phyloP scores from a whole-genome alignment of 352 stramenopile species.

The Phytophthora tentaculata region DNA sequence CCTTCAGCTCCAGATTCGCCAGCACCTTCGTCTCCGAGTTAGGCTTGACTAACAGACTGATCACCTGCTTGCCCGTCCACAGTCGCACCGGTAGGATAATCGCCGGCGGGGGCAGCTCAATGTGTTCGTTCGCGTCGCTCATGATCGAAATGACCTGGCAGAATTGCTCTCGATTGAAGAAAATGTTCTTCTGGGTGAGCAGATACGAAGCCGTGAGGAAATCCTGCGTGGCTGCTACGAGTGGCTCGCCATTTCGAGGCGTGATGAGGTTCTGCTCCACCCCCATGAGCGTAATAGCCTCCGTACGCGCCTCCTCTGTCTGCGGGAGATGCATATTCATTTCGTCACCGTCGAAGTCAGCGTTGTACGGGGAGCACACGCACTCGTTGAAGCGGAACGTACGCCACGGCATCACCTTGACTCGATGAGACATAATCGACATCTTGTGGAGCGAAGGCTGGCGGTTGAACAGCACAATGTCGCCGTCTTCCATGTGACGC shows the following conservation, averaged over 20 bases:
- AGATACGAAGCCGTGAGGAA: conserved; percentile 99
- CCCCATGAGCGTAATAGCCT: conserved; percentile 98
- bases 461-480: conserved; percentile 99
- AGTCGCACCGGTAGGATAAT: conserved; percentile 84
- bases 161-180: conserved; percentile 98
- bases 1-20: conserved; percentile 91
- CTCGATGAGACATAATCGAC: conserved; percentile 97
- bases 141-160: conserved; percentile 96
- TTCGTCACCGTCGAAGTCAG: conserved; percentile 99
- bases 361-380: conserved; percentile 99
- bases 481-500: conserved; percentile 98
- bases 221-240: conserved; percentile 99
- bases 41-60: conserved; percentile 86
- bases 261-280: conserved; percentile 98
- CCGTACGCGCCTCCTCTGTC: conserved; percentile 98
- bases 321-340: conserved; percentile 99
- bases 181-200: conserved; percentile 98
- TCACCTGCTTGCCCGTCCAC: conserved; percentile 99
- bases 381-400: conserved; percentile 99
- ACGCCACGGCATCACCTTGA: conserved; percentile 96
- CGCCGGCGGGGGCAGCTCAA: conserved; percentile 85
- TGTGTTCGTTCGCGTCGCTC: conserved; percentile 95
- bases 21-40: conserved; percentile 88
- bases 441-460: conserved; percentile 99
- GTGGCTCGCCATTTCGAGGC: conserved; percentile 97